Conservation (phyloP, 2,329 filamentous ascomycete species). For the Monilinia fructigena region DNA sequence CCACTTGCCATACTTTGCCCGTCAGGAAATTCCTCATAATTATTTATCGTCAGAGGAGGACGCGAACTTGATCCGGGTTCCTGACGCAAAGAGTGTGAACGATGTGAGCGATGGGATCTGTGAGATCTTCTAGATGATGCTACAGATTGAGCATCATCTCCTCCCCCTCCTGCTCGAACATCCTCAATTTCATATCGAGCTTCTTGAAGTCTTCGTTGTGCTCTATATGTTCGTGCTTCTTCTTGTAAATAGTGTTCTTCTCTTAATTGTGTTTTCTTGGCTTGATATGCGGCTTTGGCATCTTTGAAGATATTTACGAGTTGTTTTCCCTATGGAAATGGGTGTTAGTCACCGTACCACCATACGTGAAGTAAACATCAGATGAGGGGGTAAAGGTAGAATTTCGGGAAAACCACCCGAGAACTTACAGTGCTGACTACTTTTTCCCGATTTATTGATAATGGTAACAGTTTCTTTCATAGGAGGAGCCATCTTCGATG, state of each 20-base stretch:
- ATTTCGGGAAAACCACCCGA: slow-evolving; percentile 6
- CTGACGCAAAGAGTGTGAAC: slow-evolving; percentile 27
- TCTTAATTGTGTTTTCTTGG: slow-evolving; percentile 80
- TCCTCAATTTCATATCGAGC: slow-evolving; percentile 45
- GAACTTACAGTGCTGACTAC: slow-evolving; percentile 77
- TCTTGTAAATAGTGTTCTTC: slow-evolving; percentile 62
- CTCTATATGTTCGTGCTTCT: slow-evolving; percentile 59
- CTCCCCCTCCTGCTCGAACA: not conserved
- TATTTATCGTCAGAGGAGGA: slow-evolving; percentile 23
- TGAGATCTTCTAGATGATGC: slow-evolving; percentile 28
- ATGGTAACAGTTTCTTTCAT: slow-evolving; percentile 78
- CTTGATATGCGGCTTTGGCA: slow-evolving; percentile 81
- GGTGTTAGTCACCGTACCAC: not conserved
- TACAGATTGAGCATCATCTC: slow-evolving; percentile 20
- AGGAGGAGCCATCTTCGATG: slow-evolving; percentile 26
- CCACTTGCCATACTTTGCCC: slow-evolving; percentile 18
- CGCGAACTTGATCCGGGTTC: slow-evolving; percentile 14
- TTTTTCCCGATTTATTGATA: slow-evolving; percentile 89
- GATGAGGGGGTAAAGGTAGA: slow-evolving; percentile 25
- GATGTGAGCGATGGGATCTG: slow-evolving; percentile 30
- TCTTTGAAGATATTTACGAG: slow-evolving; percentile 89
- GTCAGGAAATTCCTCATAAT: slow-evolving; percentile 17
- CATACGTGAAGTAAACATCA: no score
- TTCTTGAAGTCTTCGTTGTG: slow-evolving; percentile 40
- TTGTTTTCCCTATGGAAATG: slow-evolving; percentile 72